These are phyloP conservation scores for Eucalyptus sp. DNA, from an alignment of 345 rosid species.

Conservation along the genomic window DNA sequence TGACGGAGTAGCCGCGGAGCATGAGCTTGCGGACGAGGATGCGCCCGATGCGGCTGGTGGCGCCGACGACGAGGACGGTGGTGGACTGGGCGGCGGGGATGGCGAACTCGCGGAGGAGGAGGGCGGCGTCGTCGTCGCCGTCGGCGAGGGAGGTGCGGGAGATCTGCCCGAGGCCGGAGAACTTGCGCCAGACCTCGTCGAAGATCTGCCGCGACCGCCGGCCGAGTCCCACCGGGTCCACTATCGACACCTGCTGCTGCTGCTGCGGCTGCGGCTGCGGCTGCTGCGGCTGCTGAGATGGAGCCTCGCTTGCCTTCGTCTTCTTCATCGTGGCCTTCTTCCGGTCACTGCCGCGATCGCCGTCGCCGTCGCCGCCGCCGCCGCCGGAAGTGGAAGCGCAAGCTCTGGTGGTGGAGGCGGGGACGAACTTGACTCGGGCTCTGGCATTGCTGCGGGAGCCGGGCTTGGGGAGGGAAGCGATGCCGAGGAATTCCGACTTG, in stretches of 20 bases:
- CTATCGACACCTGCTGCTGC: constrained; percentile 7
- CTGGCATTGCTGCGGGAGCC: background rate
- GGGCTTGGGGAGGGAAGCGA: background rate
- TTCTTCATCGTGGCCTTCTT: background rate
- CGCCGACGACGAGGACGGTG: constrained; percentile 85
- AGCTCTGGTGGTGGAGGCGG: background rate
- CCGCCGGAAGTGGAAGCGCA: background rate
- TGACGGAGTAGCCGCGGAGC: constrained; percentile 91
- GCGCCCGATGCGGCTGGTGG: constrained; percentile 91
- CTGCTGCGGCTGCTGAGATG: background rate
- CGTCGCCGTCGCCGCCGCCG: background rate
- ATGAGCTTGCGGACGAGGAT: constrained; percentile 89
- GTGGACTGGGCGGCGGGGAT: constrained; percentile 91
- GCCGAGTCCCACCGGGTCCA: constrained; percentile 73
- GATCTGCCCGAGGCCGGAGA: constrained; percentile 90
- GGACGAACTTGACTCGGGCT: background rate
- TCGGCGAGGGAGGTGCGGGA: constrained; percentile 70
- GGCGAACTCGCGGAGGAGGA: constrained; percentile 96
- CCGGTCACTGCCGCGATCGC: background rate
- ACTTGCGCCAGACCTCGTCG: constrained; percentile 94
- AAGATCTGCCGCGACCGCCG: constrained; percentile 82
- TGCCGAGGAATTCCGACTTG: background rate
- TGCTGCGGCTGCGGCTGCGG: constrained; percentile 1
- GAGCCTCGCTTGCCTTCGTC: background rate
- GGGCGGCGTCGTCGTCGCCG: constrained; percentile 62